Base-by-base conservation (phyloP, 805 yeast species). In the Kazachstania bromeliacearum region DNA sequence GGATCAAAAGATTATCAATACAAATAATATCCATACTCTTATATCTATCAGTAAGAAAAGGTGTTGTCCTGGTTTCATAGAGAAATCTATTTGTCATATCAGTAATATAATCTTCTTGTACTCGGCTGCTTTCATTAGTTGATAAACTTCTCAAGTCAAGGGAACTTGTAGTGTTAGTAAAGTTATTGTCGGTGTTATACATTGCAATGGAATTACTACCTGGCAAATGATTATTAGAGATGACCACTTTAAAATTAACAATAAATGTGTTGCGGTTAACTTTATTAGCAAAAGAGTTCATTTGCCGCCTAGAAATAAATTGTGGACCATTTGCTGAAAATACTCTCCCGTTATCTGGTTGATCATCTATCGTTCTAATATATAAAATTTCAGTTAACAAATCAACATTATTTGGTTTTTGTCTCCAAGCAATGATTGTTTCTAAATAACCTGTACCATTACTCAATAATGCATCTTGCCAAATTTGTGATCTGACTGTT, bases 41-140 rank as follows among this genome's bases (percentile, higher is more conserved):
- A 24, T 54, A 51, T 19, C 34, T 44, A 28, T 50, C 53, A 7
- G 57, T 47, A 7, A 53, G 33, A 39, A 51, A 52, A 7, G 54
- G 41, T 2, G 48, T 40, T 25, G 41, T 28, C n/a, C n/a, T n/a
- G n/a, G n/a, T n/a, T n/a, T n/a, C n/a, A n/a, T n/a, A n/a, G n/a
- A n/a, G n/a, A n/a, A n/a, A n/a, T n/a, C n/a, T n/a, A n/a, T n/a
- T n/a, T n/a, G n/a, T n/a, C n/a, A 44, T 38, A 2, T 29, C 32
- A 29, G 25, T 22, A 8, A 13, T 7, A 13, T 9, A 13, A 17
- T 26, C 14, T 3, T 13, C 15, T 4, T 17, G n/a, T 12, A 13
- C 3, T 13, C 12, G n/a, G 14, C 8, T 26, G 12, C 15, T 13
- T 9, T 26, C 29, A 9, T 17, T 17, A 22, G 25, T 12, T 22